Base-by-base conservation (phyloP, 2,329 filamentous ascomycete species). In the Pseudofabraea citricarpa region DNA sequence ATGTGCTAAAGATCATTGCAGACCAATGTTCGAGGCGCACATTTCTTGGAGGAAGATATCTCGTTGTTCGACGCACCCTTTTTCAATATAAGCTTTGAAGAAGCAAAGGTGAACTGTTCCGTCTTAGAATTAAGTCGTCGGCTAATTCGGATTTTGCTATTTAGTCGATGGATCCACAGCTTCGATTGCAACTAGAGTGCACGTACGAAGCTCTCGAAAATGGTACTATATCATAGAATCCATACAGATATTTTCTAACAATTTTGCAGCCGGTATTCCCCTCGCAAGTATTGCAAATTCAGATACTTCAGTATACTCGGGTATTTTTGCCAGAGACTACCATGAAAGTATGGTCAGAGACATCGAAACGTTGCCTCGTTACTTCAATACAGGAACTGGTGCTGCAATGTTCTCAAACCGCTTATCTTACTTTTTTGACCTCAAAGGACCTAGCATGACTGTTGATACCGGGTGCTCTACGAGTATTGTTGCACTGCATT, bases 381-480 rank as follows among this genome's bases (percentile, higher is more conserved):
- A 43, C 26, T 16, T 36, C 9, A 24, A 31, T 16, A 64, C 58
- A 0, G 68, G 69, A 2, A 56, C 51, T 1, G 55, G 48, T 2
- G 41, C 49, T 6, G 55, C 54, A 4, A 73, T 78, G 42, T 65
- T 79, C 58, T 55, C 74, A 3, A 80, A 79, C 52, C 67, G 75
- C 0, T 66, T 80, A 13, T 78, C 74, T 0, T 74, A 79, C 53
- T 71, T 67, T 45, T 77, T 75, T 56, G 70, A 80, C 50, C 60
- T 80, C 9, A 66, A 69, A 9, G 77, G 77, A 0, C 73, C 76
- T 2, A 77, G 73, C 50, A 67, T 79, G 57, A 79, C 74, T 0
- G 59, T 81, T 12, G 77, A 81, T 42, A 81, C 78, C 1, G 78
- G 74, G n/a, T 82, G 78, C 57, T 79, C 75, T 19, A 71, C 70